Conservation (phyloP, 2,329 filamentous ascomycete species). For the Neonectria hederae region DNA sequence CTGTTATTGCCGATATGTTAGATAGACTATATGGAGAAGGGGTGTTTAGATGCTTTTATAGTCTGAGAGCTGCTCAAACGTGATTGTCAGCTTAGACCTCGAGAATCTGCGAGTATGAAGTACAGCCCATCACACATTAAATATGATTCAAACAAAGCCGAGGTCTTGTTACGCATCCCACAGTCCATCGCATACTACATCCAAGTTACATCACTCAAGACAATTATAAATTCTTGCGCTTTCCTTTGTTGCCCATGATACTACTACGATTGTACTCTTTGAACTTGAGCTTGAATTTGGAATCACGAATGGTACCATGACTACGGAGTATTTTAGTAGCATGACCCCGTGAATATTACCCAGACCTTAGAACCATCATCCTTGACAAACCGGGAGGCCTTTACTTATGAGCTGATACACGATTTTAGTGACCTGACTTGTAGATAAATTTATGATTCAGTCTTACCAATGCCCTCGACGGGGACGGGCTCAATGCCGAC, state of each 20-base stretch:
- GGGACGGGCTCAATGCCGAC: conserved; percentile 41
- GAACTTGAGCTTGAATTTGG: neutral
- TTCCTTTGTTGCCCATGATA: neutral
- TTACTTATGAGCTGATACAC: conserved; percentile 39
- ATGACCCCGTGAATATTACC: conserved; percentile 6
- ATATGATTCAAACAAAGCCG: neutral
- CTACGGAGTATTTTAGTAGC: neutral
- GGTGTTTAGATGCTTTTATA: neutral
- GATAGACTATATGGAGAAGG: neutral
- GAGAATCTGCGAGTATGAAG: neutral
- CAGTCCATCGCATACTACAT: neutral
- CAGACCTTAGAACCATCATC: conserved; percentile 23
- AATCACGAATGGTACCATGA: conserved; percentile 8
- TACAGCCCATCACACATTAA: neutral
- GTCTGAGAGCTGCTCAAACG: neutral
- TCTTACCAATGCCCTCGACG: conserved; percentile 42
- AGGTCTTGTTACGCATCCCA: neutral
- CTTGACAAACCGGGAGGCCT: conserved; percentile 38
- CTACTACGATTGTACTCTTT: neutral
- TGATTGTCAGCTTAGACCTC: neutral
- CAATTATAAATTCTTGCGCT: conserved; percentile 10
- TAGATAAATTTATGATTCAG: neutral
- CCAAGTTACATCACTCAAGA: neutral
- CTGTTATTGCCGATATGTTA: neutral
- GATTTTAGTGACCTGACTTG: conserved; percentile 17